A percentile compares a stretch with the other conserved stretches of the same genome.
Conservation (phyloP, 495 filamentous ascomycete species). For the Chaetomium fimeti region DNA sequence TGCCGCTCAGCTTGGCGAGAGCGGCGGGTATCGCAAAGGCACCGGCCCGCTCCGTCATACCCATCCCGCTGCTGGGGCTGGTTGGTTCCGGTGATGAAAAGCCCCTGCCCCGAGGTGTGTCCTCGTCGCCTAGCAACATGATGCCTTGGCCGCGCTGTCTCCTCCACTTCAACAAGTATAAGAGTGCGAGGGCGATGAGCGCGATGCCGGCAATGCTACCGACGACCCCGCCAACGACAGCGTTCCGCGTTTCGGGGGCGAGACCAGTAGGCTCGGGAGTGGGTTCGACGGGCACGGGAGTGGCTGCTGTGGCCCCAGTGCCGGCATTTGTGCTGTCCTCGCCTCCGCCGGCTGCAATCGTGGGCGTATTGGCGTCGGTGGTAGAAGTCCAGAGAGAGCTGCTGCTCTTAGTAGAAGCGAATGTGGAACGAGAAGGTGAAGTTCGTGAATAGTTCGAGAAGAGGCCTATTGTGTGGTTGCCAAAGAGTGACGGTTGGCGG, state of each 20-base stretch:
- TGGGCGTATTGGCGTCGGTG: constrained; percentile 6
- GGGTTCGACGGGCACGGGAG: constrained; percentile 10
- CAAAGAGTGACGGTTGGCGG: constrained; percentile 40
- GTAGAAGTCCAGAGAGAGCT: constrained; percentile 26
- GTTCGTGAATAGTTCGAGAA: constrained; percentile 37
- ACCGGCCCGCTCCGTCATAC: constrained; percentile 53
- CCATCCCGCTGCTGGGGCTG: constrained; percentile 17
- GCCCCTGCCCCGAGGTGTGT: constrained; percentile 20
- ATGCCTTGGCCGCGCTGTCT: constrained; percentile 42
- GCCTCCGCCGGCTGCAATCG: constrained; percentile 18
- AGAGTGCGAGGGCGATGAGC: constrained; percentile 53
- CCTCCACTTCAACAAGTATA: constrained; percentile 58
- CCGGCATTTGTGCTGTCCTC: constrained; percentile 13
- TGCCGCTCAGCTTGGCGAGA: constrained; percentile 48
- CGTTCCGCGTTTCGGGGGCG: constrained; percentile 35
- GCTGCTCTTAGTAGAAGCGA: constrained; percentile 26
- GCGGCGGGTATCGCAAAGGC: constrained; percentile 58
- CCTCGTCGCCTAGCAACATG: constrained; percentile 35
- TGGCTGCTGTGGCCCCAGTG: constrained; percentile 5
- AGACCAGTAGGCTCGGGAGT: constrained; percentile 25
- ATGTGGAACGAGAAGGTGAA: constrained; percentile 29
- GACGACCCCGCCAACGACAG: constrained; percentile 63
- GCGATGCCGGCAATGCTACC: constrained; percentile 64
- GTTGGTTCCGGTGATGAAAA: constrained; percentile 21
- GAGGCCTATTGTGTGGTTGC: constrained; percentile 39